Base-by-base conservation (phyloP, 805 yeast genomes). In the Saccharomyces jurei region DNA sequence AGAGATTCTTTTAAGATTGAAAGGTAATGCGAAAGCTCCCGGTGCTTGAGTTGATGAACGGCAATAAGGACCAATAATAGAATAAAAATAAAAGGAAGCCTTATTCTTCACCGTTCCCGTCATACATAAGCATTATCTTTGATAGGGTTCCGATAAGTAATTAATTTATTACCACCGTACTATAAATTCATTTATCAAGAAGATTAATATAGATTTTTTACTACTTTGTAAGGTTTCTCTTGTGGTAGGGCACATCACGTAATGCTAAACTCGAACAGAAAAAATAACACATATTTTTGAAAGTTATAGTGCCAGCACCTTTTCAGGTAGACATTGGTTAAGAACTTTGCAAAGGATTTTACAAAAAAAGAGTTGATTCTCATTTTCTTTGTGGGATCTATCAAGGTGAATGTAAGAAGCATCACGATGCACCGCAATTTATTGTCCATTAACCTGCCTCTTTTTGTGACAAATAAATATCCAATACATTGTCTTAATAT, bases 1-100 rank as follows among this genome's bases (percentile, higher is more conserved):
- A 65, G 86, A 80, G 58, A 76, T 87, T 57, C 76, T 87, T 65
- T 71, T 74, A 54, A 81, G 82, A 58, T 77, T 87, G 64, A 83
- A 83, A 74, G 87, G 84, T 46, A 87, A 86, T 61, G 79, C 78
- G 50, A 77, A 78, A 57, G 92, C 82, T 50, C 94, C 94, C 27
- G 92, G 91, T 41, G 90, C 89, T 41, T 86, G 55, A 56, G 27
- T 78, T n/a, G 17, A 50, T 26, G 22, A n/a, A 13, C 21, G 26
- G 6, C 14, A 14, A 14, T 14, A 36, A 36, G 41, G 5, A 30
- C 25, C 22, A 29, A n/a, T 36, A 28, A 48, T 30, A 56, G 30
- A 49, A 48, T 36, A 17, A 17, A 25, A 17, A 36, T 4, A 8
- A n/a, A n/a, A 8, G 3, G 9, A 48, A 25, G 44, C 4, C 22